A percentile compares a stretch with the other conserved stretches of the same genome.
Evolutionary conservation across 306 rosid species (phyloP).

Genomic region (Gastrolobium villosum): DNA sequence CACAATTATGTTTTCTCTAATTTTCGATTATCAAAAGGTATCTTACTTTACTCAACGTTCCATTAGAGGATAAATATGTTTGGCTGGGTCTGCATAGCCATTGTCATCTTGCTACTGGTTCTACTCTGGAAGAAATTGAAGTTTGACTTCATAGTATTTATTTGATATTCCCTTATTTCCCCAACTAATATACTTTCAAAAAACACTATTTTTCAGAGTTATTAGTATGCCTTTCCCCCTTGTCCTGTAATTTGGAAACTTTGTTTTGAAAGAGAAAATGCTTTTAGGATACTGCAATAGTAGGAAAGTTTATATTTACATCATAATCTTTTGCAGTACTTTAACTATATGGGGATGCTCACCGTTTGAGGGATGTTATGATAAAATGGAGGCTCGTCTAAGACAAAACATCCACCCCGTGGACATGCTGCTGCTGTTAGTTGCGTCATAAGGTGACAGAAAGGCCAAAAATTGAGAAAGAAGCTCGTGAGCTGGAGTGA

Average conservation of each 20-base stretch:
- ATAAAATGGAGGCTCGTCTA: conserved; percentile 91
- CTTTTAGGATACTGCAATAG: background rate
- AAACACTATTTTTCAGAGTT: background rate
- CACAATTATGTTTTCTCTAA: too few relatives aligned
- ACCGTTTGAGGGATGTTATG: conserved; percentile 94
- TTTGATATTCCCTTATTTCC: background rate
- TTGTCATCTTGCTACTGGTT: conserved; percentile 3
- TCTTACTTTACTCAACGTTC: conserved; percentile 1
- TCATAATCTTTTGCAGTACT: conserved; percentile 67
- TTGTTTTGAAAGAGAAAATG: conserved; percentile 20
- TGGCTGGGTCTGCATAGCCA: background rate
- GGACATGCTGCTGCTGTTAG: conserved; percentile 82
- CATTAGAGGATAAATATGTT: conserved; percentile 21
- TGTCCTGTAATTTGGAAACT: conserved; percentile 22
- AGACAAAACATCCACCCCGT: conserved; percentile 86
- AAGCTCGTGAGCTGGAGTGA: conserved; percentile 91
- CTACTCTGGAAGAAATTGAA: background rate
- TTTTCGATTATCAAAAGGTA: too few relatives aligned
- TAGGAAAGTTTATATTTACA: background rate
- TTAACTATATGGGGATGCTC: conserved; percentile 99
- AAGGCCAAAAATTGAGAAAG: conserved; percentile 91
- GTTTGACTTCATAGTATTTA: background rate
- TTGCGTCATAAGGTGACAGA: conserved; percentile 92
- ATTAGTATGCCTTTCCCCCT: background rate
- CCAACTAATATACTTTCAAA: conserved; percentile 3